Conservation (phyloP, 2,329 filamentous ascomycete species). For the Epichloe sp. region DNA sequence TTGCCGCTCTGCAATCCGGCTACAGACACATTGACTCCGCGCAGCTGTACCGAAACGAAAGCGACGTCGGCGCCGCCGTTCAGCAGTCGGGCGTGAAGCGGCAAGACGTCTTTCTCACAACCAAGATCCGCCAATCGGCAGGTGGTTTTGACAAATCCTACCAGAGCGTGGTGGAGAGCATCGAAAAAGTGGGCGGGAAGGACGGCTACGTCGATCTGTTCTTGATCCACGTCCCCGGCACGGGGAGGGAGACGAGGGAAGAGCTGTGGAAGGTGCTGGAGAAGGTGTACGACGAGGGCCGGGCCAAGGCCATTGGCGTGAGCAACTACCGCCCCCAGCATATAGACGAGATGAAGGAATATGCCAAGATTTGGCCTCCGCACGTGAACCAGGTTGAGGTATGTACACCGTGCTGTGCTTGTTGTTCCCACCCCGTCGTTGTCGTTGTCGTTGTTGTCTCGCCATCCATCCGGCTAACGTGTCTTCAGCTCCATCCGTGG, state of each 20-base stretch:
- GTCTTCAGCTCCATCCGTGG: slow-evolving; percentile 54
- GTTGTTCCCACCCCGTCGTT: neutral
- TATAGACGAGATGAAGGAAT: slow-evolving; percentile 54
- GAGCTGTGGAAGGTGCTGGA: slow-evolving; percentile 56
- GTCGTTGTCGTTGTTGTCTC: neutral
- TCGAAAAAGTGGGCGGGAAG: slow-evolving; percentile 43
- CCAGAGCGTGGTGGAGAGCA: slow-evolving; percentile 43
- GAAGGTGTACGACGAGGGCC: slow-evolving; percentile 44
- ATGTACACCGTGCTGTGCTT: slow-evolving; percentile 10
- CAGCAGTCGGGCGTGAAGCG: slow-evolving; percentile 40
- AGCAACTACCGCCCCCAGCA: slow-evolving; percentile 58
- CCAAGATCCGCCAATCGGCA: slow-evolving; percentile 44
- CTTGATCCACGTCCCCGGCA: slow-evolving; percentile 52
- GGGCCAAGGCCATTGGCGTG: slow-evolving; percentile 53
- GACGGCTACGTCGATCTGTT: slow-evolving; percentile 59
- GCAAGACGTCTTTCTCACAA: slow-evolving; percentile 53
- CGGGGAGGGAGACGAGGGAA: slow-evolving; percentile 40
- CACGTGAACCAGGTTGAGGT: slow-evolving; percentile 64
- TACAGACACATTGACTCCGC: slow-evolving; percentile 57
- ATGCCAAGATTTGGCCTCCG: slow-evolving; percentile 56
- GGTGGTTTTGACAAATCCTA: slow-evolving; percentile 44
- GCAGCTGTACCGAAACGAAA: slow-evolving; percentile 51
- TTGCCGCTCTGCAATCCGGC: slow-evolving; percentile 41
- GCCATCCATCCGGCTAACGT: neutral
- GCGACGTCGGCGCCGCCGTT: slow-evolving; percentile 52